Percentiles rank a stretch among this genome's conserved stretches.
These are phyloP conservation scores for Kwoniella europaea DNA, from an alignment of 768 basidiomycete species.

Conservation along the genomic window DNA sequence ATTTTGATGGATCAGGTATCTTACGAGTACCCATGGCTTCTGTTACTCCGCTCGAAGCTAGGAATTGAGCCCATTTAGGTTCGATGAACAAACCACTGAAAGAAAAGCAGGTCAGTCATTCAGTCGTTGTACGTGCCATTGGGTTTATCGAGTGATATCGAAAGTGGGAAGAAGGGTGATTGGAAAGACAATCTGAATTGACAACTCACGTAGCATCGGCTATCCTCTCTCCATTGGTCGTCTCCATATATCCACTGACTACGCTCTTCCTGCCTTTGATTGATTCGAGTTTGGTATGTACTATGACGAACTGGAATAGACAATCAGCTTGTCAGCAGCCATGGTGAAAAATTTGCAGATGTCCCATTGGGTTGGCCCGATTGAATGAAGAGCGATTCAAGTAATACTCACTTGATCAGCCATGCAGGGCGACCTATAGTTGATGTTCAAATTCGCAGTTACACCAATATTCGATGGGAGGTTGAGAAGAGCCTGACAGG, in stretches of 20 bases:
- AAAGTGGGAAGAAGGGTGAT: neutral
- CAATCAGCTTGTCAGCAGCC: too few species aligned
- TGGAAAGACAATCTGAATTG: neutral
- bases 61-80: conserved; percentile 80
- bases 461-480: conserved; percentile 89
- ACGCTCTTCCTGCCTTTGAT: conserved; percentile 76
- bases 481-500: conserved; percentile 76
- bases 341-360: too few species aligned
- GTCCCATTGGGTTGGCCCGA: too few species aligned
- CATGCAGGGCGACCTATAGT: conserved; percentile 83
- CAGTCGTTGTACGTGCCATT: neutral
- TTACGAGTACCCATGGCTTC: conserved; percentile 70
- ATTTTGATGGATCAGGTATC: conserved; percentile 28
- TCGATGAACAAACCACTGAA: conserved; percentile 81
- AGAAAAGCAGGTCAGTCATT: neutral
- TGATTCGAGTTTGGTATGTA: conserved; percentile 71
- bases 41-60: conserved; percentile 67
- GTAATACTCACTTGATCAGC: conserved; percentile 75
- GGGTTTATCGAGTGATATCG: neutral
- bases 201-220: conserved; percentile 77
- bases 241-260: conserved; percentile 76
- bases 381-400: neutral
- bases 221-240: conserved; percentile 76
- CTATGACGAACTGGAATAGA: conserved; percentile 77
- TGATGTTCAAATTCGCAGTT: conserved; percentile 79